Conservation (phyloP, 371 early-diverging fungal species). For the Mortierella sp. region DNA sequence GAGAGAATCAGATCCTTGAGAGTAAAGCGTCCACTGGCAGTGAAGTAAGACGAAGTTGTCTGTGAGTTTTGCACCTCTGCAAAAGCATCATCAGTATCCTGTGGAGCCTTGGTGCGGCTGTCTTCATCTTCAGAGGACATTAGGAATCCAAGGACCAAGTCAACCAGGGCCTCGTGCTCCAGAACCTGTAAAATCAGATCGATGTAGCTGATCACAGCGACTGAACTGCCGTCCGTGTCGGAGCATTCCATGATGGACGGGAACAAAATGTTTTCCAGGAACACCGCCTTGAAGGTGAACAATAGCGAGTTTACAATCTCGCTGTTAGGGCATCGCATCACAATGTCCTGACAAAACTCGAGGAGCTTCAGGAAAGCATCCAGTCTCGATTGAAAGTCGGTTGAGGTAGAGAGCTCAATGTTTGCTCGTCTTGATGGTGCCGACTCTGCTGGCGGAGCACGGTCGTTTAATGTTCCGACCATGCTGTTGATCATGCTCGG, state of each 20-base stretch:
- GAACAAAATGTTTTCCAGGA: slow-evolving; percentile 88
- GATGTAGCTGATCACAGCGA: slow-evolving; percentile 91
- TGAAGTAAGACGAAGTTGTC: slow-evolving; percentile 62
- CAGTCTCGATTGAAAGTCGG: slow-evolving; percentile 79
- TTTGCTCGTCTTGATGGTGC: slow-evolving; percentile 41
- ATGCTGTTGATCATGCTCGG: slow-evolving; percentile 65
- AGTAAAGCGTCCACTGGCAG: slow-evolving; percentile 73
- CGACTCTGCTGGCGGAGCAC: slow-evolving; percentile 44
- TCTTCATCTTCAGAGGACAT: slow-evolving; percentile 75
- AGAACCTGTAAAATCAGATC: slow-evolving; percentile 83
- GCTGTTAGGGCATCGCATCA: slow-evolving; percentile 83
- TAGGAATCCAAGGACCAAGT: slow-evolving; percentile 80
- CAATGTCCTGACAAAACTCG: slow-evolving; percentile 88
- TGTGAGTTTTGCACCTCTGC: slow-evolving; percentile 53
- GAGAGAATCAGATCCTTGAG: slow-evolving; percentile 84
- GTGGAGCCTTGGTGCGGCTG: slow-evolving; percentile 6
- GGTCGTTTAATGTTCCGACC: slow-evolving; percentile 57
- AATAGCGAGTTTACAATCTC: slow-evolving; percentile 76
- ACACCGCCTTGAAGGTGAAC: slow-evolving; percentile 76
- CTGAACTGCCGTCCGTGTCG: slow-evolving; percentile 93
- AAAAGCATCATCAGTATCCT: slow-evolving; percentile 39
- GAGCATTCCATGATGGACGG: slow-evolving; percentile 89
- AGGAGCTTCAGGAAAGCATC: slow-evolving; percentile 84
- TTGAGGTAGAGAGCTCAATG: slow-evolving; percentile 66
- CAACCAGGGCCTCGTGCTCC: slow-evolving; percentile 80